Percentiles rank a stretch among this genome's conserved stretches.
These are phyloP conservation scores for Dentipellis sp. DNA, from an alignment of 768 basidiomycete genomes.

Conservation along the genomic window DNA sequence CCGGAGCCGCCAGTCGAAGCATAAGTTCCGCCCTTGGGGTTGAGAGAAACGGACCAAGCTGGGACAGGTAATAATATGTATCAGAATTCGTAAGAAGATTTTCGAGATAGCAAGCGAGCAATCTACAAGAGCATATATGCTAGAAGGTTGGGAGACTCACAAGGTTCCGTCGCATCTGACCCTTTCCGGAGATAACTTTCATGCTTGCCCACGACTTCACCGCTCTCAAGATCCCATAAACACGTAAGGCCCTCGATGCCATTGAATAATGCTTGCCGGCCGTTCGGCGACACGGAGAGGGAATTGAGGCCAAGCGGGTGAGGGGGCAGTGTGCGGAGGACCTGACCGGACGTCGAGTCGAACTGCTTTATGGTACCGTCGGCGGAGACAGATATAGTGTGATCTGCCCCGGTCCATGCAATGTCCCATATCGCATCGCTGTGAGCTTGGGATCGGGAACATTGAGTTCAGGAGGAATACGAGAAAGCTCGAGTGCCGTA, in stretches of 20 bases:
- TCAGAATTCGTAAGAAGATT: neutral
- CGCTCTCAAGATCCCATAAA: slow-evolving; percentile 62
- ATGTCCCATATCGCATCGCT: slow-evolving; percentile 74
- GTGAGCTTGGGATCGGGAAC: slow-evolving; percentile 48
- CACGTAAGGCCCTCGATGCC: slow-evolving; percentile 78
- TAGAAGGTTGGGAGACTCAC: slow-evolving; percentile 33
- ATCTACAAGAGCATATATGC: neutral
- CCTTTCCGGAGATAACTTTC: slow-evolving; percentile 65
- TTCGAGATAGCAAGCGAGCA: neutral
- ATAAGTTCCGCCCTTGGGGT: slow-evolving; percentile 65
- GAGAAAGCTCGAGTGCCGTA: slow-evolving; percentile 25
- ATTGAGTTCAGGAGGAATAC: slow-evolving; percentile 17
- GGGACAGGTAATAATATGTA: neutral
- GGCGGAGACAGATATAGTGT: slow-evolving; percentile 61
- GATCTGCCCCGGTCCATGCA: slow-evolving; percentile 51
- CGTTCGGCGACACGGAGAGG: slow-evolving; percentile 61
- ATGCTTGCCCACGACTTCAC: slow-evolving; percentile 49
- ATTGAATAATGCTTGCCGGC: slow-evolving; percentile 62
- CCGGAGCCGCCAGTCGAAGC: slow-evolving; percentile 68
- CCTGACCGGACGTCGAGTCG: slow-evolving; percentile 58
- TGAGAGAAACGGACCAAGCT: slow-evolving; percentile 84
- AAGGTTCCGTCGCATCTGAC: slow-evolving; percentile 62
- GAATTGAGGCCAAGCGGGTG: slow-evolving; percentile 84
- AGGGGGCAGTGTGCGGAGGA: slow-evolving; percentile 47
- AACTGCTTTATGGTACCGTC: slow-evolving; percentile 73